phyloP scores from a whole-genome alignment of 2,329 filamentous ascomycete genomes.

The Sclerotinia trifoliorum region DNA sequence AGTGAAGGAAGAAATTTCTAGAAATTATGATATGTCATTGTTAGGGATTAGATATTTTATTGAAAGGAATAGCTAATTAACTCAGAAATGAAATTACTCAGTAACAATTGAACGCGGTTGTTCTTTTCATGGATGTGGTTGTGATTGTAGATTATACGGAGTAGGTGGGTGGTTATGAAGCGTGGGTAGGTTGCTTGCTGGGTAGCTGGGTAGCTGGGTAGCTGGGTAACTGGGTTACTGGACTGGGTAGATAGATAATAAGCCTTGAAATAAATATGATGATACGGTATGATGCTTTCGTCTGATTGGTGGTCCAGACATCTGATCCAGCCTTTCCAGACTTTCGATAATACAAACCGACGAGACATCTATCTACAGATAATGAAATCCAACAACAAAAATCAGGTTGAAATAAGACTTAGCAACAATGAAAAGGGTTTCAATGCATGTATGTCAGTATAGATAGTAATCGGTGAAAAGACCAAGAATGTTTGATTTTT shows the following conservation, averaged over 20 bases:
- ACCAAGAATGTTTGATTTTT: too few species aligned
- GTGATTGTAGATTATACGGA: too few species aligned
- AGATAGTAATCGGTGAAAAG: not conserved
- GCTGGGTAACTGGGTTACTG: not conserved
- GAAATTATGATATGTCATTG: not conserved
- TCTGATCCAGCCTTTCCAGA: not conserved
- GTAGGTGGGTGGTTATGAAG: too few species aligned
- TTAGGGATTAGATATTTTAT: not conserved
- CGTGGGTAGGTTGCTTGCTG: not conserved
- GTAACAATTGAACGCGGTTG: not conserved
- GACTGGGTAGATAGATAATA: not conserved
- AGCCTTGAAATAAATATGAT: not conserved
- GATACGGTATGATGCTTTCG: too few species aligned
- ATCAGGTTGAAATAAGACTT: too few species aligned
- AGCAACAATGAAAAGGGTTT: not conserved
- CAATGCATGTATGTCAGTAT: not conserved
- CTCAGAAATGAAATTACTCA: not conserved
- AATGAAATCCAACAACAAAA: too few species aligned
- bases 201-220: not conserved
- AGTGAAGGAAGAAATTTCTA: conserved; percentile 2
- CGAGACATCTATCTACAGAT: too few species aligned
- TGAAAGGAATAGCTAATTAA: not conserved
- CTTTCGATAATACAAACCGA: too few species aligned
- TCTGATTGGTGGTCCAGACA: too few species aligned
- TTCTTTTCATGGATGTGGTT: not conserved